Conservation (phyloP, 371 early-diverging fungal genomes). For the Rhizopus delemar region DNA sequence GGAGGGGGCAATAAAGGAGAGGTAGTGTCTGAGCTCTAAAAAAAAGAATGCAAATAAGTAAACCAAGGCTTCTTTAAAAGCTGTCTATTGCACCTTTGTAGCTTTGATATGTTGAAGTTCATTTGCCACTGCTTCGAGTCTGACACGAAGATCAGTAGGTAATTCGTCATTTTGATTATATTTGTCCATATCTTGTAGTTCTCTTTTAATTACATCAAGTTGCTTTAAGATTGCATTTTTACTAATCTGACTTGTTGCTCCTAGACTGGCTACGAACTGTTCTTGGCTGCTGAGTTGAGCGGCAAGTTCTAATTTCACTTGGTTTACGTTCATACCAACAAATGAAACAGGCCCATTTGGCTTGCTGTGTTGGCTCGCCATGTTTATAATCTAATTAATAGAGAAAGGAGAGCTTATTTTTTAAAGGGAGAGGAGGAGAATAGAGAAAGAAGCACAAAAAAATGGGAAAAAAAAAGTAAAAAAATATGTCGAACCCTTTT, state of each 20-base stretch:
- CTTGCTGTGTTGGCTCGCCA: constrained; percentile 12
- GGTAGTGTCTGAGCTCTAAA: constrained; percentile 3
- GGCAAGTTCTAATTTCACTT: constrained; percentile 23
- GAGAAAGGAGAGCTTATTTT: too few relatives aligned
- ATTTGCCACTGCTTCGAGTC: constrained; percentile 23
- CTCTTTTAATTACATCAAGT: constrained; percentile 13
- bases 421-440: too few relatives aligned
- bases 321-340: constrained; percentile 22
- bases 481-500: neutral
- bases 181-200: constrained; percentile 10
- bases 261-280: constrained; percentile 4
- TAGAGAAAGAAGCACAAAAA: neutral
- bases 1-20: constrained; percentile 25
- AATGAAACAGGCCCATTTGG: constrained; percentile 26
- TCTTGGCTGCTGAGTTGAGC: constrained; percentile 22
- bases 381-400: neutral
- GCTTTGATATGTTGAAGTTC: constrained; percentile 22
- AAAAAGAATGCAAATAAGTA: neutral
- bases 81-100: constrained; percentile 8
- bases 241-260: constrained; percentile 18
- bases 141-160: constrained; percentile 13
- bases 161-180: constrained; percentile 19
- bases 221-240: constrained; percentile 26
- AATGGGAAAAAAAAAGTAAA: neutral
- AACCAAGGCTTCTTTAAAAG: neutral